Conservation (phyloP, 2,329 filamentous ascomycete genomes). For the Curvularia hawaiiensis region DNA sequence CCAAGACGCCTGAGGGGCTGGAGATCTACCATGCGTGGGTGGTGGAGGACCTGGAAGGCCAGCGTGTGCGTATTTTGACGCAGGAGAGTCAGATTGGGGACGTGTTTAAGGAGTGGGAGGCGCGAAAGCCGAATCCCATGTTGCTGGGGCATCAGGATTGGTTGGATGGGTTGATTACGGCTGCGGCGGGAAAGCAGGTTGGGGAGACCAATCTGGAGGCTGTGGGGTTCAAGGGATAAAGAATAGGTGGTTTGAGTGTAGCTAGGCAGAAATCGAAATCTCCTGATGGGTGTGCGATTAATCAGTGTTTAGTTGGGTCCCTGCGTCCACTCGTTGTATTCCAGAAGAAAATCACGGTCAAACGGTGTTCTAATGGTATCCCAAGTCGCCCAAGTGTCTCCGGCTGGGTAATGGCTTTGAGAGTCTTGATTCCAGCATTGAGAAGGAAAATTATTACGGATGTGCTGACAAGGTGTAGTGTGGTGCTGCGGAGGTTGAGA, state of each 20-base stretch:
- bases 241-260: not conserved
- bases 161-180: slow-evolving; percentile 42
- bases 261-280: not conserved
- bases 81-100: slow-evolving; percentile 45
- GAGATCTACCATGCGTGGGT: slow-evolving; percentile 47
- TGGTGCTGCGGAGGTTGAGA: not conserved
- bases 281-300: not conserved
- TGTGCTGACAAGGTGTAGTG: too few relatives aligned
- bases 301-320: not conserved
- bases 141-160: slow-evolving; percentile 47
- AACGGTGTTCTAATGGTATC: not conserved
- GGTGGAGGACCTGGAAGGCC: slow-evolving; percentile 39
- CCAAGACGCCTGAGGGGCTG: slow-evolving; percentile 30
- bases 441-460: not conserved
- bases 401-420: not conserved
- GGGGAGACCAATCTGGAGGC: slow-evolving; percentile 29
- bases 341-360: not conserved
- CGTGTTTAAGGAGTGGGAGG: slow-evolving; percentile 32
- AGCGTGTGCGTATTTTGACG: slow-evolving; percentile 42
- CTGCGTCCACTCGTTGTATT: not conserved
- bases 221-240: slow-evolving; percentile 15
- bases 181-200: slow-evolving; percentile 25
- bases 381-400: not conserved
- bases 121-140: slow-evolving; percentile 43
- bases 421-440: not conserved